Evolutionary conservation across 2,329 filamentous ascomycete species (phyloP).

Genomic region (Ceratocystis eucalypticola): DNA sequence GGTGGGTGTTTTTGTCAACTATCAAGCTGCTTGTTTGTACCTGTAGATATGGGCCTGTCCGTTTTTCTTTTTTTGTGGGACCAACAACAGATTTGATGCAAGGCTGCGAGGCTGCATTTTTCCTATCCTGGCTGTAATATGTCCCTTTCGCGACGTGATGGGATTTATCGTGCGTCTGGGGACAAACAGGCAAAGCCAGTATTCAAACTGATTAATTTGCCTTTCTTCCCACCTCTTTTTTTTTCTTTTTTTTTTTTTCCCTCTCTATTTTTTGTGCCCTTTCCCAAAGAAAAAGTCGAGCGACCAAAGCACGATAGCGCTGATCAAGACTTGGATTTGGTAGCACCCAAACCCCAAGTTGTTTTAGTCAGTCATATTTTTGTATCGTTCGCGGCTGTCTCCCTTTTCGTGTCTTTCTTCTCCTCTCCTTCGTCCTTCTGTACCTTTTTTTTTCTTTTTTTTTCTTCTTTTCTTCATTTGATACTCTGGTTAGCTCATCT

Average conservation of each 20-base stretch:
- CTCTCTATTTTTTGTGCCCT: not conserved
- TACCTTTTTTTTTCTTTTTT: not conserved
- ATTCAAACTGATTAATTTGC: not conserved
- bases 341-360: not conserved
- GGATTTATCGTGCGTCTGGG: not conserved
- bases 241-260: not conserved
- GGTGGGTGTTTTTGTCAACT: no score
- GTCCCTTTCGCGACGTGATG: slow-evolving; percentile 3
- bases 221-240: not conserved
- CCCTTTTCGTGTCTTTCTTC: not conserved
- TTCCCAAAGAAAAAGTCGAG: not conserved
- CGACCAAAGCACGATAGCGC: not conserved
- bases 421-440: not conserved
- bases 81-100: not conserved
- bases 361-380: not conserved
- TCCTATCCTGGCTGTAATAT: not conserved
- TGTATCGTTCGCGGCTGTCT: not conserved
- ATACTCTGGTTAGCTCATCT: not conserved
- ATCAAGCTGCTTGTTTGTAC: no score
- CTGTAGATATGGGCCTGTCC: not conserved
- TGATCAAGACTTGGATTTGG: not conserved
- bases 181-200: not conserved
- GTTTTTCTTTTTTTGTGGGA: not conserved
- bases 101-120: slow-evolving; percentile 5
- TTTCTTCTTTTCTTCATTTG: not conserved